phyloP scores from a whole-genome alignment of 352 stramenopile genomes.

The Pythium coloratum region DNA sequence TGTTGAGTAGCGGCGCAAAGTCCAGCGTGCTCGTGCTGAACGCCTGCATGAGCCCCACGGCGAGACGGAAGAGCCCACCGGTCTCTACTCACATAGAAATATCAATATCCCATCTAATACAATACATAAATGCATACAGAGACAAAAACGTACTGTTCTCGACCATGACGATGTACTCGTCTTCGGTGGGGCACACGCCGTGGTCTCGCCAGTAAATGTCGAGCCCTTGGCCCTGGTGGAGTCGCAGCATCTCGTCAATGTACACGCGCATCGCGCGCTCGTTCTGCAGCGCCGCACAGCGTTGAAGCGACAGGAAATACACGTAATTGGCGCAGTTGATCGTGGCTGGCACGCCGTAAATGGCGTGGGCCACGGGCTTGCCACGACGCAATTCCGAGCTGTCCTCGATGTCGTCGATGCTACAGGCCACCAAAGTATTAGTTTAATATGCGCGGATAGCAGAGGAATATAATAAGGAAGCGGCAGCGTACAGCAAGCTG shows the following conservation, averaged over 20 bases:
- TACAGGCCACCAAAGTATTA: slow-evolving; percentile 14
- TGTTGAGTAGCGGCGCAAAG: slow-evolving; percentile 91
- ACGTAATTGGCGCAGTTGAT: slow-evolving; percentile 99
- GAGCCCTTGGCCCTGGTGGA: slow-evolving; percentile 95
- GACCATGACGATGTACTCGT: slow-evolving; percentile 94
- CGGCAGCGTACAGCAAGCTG: slow-evolving; percentile 77
- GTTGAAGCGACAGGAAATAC: slow-evolving; percentile 96
- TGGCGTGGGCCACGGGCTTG: slow-evolving; percentile 93
- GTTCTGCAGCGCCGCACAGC: slow-evolving; percentile 88
- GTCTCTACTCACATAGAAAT: slow-evolving; percentile 66
- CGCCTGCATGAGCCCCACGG: slow-evolving; percentile 93
- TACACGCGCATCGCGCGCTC: slow-evolving; percentile 88
- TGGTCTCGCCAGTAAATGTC: slow-evolving; percentile 96
- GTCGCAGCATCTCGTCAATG: slow-evolving; percentile 93
- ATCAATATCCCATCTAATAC: background rate
- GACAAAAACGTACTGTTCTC: slow-evolving; percentile 83
- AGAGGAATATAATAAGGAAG: background rate
- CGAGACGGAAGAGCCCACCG: slow-evolving; percentile 95
- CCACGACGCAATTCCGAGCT: slow-evolving; percentile 94
- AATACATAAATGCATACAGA: background rate
- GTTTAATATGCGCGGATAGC: background rate
- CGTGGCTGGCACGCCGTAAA: slow-evolving; percentile 95
- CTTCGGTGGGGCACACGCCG: slow-evolving; percentile 86
- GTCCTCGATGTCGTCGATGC: slow-evolving; percentile 98
- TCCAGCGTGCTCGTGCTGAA: slow-evolving; percentile 75